Evolutionary conservation across 768 basidiomycete genomes (phyloP), one percentile per base, ranked within the genome.

Genomic region (Hypholoma sublateritium): DNA sequence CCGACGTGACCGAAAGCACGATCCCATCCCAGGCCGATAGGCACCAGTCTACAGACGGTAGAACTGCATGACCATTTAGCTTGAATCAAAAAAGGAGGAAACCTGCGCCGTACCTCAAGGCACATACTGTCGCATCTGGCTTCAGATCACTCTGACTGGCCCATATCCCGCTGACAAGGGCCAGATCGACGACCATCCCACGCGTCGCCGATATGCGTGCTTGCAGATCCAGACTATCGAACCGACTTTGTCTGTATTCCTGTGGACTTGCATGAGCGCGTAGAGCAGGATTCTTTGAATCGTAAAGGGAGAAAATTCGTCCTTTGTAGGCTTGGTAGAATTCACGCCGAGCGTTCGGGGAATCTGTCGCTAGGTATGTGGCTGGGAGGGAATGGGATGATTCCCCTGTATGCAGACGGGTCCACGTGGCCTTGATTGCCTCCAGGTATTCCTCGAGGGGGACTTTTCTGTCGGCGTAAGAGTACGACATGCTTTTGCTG

Each of bases 131-230:
- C 19, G 82, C 84, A 13, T 75, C 75, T 1, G 87, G 85, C 16
- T 67, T 64, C 4, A 77, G 67, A 39, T 81, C 80, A 13, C 70
- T 71, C 7, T 70, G 63, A 59, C 67, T 69, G 3, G 75, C 67
- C 88, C 88, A 90, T 41, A 84, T 63, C 14, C 88, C 88, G 53
- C 78, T 82, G 22, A 88, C 57, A 64, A 89, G 57, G 11, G 88
- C 88, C 58, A 88, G 79, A 67, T 90, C 88, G 5, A 89, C 81
- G 46, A 90, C 66, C 76, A 85, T 81, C 1, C 88, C 88, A 47
- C 74, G 76, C 16, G 87, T 88, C 24, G 81, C 75, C n/a, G 63
- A 64, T 14, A 80, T 68, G 54, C 86, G 71, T 45, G 76, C 74
- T 35, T 70, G 70, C 7, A 69, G 55, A n/a, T 69, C 62, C 19